phyloP scores from a whole-genome alignment of 805 yeast genomes.

The Saccharomyces mikatae region DNA sequence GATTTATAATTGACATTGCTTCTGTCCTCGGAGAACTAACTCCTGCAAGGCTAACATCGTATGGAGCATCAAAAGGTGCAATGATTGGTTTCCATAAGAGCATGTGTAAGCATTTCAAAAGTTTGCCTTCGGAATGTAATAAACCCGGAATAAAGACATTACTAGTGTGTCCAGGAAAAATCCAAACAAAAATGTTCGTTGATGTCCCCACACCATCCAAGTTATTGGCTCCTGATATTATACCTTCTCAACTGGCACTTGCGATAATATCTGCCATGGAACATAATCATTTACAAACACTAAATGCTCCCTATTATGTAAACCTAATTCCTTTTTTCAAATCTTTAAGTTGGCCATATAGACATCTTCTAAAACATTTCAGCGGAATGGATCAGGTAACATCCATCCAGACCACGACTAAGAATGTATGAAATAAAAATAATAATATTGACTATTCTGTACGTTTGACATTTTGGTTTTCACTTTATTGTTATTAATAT shows the following conservation, averaged over 20 bases:
- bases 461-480: neutral
- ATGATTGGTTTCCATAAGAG: slow-evolving; percentile 79
- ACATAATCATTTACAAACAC: slow-evolving; percentile 57
- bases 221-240: slow-evolving; percentile 74
- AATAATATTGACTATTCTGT: neutral
- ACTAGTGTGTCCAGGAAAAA: slow-evolving; percentile 81
- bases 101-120: slow-evolving; percentile 51
- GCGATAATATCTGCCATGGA: slow-evolving; percentile 48
- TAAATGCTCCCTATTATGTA: slow-evolving; percentile 71
- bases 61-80: slow-evolving; percentile 89
- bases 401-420: slow-evolving; percentile 2
- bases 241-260: slow-evolving; percentile 57
- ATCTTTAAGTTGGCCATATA: slow-evolving; percentile 58
- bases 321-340: slow-evolving; percentile 64
- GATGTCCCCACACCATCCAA: slow-evolving; percentile 68
- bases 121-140: neutral
- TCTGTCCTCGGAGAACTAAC: slow-evolving; percentile 80
- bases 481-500: neutral
- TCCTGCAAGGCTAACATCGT: slow-evolving; percentile 71
- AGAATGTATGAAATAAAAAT: neutral
- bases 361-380: slow-evolving; percentile 33
- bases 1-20: slow-evolving; percentile 73
- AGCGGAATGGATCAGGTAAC: slow-evolving; percentile 55
- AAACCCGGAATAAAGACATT: slow-evolving; percentile 49
- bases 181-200: slow-evolving; percentile 65